Evolutionary conservation across 208 protist species (phyloP).

Genomic region (Giardia duodenalis): DNA sequence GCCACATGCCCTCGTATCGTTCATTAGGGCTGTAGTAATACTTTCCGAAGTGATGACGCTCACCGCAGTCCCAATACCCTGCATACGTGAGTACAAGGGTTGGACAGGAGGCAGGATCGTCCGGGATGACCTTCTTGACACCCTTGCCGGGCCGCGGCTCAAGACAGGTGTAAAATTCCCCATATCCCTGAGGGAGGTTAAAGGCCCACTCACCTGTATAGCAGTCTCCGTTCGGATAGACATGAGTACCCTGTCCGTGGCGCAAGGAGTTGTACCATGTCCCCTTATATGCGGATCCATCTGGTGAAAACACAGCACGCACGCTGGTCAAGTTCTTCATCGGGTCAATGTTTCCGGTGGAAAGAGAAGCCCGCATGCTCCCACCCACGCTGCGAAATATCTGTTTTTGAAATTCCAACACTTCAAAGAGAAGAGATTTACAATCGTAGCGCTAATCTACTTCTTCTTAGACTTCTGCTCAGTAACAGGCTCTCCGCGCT

Average conservation of each 20-base stretch:
- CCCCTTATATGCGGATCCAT: conserved; percentile 30
- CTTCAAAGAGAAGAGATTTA: too few relatives aligned
- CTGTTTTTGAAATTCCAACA: too few relatives aligned
- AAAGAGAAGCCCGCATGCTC: too few relatives aligned
- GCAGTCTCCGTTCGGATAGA: conserved; percentile 27
- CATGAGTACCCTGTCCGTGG: conserved; percentile 8
- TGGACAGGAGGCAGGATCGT: not conserved
- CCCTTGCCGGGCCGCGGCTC: too few relatives aligned
- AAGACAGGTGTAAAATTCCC: not conserved
- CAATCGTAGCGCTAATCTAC: not conserved
- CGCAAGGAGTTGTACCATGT: conserved; percentile 24
- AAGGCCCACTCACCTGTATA: not conserved
- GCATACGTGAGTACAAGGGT: conserved; percentile 1
- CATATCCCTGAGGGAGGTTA: conserved; percentile 2
- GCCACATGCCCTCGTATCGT: conserved; percentile 4
- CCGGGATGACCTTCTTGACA: not conserved
- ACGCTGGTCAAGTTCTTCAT: too few relatives aligned
- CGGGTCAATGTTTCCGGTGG: too few relatives aligned
- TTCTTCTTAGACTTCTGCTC: not conserved
- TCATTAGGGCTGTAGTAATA: conserved; percentile 8
- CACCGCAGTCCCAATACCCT: not conserved
- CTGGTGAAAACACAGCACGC: not conserved
- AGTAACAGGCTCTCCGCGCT: conserved; percentile 1
- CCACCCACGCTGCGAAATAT: too few relatives aligned
- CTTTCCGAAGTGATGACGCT: not conserved